phyloP scores from a whole-genome alignment of 352 stramenopile genomes.

The Peronospora farinosa region DNA sequence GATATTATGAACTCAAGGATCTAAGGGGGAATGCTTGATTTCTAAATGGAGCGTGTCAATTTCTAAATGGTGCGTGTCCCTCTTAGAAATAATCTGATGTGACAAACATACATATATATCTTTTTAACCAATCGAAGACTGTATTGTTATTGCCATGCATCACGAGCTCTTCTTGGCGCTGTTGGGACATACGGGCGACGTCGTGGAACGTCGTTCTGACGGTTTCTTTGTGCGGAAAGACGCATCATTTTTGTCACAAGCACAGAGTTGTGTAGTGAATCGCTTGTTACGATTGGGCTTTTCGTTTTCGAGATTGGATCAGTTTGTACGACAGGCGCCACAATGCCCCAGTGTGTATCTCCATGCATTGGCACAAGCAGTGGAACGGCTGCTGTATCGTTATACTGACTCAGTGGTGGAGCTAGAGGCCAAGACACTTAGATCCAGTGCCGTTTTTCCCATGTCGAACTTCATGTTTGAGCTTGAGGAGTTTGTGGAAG shows the following conservation, averaged over 20 bases:
- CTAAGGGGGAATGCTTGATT: constrained; percentile 13
- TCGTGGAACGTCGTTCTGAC: constrained; percentile 45
- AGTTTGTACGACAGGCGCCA: constrained; percentile 33
- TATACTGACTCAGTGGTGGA: constrained; percentile 49
- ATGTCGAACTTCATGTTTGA: constrained; percentile 63
- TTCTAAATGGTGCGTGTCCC: not conserved
- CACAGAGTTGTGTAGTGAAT: constrained; percentile 50
- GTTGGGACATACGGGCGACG: constrained; percentile 57
- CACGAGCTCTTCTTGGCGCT: constrained; percentile 76
- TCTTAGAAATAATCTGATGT: not conserved
- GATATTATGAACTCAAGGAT: constrained; percentile 24
- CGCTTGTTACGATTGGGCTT: constrained; percentile 51
- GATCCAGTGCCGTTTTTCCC: constrained; percentile 39
- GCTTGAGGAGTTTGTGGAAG: constrained; percentile 52
- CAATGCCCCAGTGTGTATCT: constrained; percentile 44
- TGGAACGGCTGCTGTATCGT: constrained; percentile 43
- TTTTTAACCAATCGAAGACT: not conserved
- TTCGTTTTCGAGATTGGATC: constrained; percentile 40
- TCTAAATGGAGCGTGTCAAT: not conserved
- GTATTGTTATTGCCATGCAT: constrained; percentile 39
- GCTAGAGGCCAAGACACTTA: constrained; percentile 51
- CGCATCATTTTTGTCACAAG: constrained; percentile 36
- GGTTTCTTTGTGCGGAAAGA: constrained; percentile 53
- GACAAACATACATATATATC: too few species aligned
- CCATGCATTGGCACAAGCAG: constrained; percentile 47